Conservation (phyloP, 139 green algal species). For the Astrephomene gubernaculifera region DNA sequence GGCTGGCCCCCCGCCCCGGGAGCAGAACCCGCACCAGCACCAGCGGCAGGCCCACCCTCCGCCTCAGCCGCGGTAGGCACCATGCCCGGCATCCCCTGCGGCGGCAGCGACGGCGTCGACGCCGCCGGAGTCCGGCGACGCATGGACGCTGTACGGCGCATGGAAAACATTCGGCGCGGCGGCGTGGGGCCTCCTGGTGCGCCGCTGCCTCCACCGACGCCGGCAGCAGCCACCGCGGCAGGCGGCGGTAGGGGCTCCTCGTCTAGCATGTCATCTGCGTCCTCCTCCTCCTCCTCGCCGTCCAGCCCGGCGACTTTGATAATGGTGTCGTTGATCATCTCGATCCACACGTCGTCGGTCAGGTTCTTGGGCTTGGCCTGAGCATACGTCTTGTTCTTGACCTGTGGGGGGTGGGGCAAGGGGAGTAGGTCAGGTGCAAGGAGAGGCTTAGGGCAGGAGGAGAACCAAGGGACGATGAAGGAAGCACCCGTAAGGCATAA, state of each 20-base stretch:
- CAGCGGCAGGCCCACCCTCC: too few species aligned
- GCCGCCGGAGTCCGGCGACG: neutral
- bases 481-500: too few species aligned
- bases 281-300: conserved; percentile 14
- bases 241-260: neutral
- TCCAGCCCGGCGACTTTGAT: conserved; percentile 58
- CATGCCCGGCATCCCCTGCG: neutral
- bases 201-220: neutral
- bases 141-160: neutral
- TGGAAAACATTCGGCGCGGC: neutral
- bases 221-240: neutral
- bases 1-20: too few species aligned
- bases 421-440: too few species aligned
- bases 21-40: too few species aligned
- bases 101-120: neutral
- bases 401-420: conserved; percentile 16
- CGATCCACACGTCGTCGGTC: conserved; percentile 60
- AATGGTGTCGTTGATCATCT: conserved; percentile 64
- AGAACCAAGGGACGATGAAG: too few species aligned
- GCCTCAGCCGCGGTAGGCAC: neutral
- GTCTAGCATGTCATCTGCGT: neutral
- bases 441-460: too few species aligned
- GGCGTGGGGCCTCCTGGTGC: neutral
- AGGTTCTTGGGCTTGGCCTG: conserved; percentile 59
- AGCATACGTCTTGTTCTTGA: conserved; percentile 63